These are phyloP conservation scores for Alternaria sp. DNA, from an alignment of 2,329 filamentous ascomycete genomes.

Conservation along the genomic window DNA sequence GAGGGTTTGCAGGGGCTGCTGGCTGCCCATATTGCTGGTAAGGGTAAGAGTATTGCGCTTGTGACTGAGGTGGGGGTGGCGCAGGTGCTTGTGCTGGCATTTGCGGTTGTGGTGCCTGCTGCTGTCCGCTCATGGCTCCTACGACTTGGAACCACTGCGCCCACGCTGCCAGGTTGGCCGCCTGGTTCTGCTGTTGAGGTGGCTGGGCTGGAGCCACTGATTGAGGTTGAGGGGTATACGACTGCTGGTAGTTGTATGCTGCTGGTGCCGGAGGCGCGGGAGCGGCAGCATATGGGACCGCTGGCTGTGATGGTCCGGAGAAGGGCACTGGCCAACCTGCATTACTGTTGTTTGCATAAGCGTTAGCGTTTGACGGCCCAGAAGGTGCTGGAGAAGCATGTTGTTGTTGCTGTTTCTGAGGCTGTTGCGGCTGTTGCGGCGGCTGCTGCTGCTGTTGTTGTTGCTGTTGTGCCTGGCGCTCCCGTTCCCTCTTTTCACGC, in stretches of 20 bases:
- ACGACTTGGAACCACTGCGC: constrained; percentile 40
- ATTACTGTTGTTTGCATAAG: constrained; percentile 32
- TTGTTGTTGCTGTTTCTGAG: constrained; percentile 20
- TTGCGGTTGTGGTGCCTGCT: constrained; percentile 30
- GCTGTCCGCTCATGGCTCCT: constrained; percentile 33
- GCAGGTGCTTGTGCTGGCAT: constrained; percentile 28
- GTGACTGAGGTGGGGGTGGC: constrained; percentile 34
- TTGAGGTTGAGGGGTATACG: constrained; percentile 24
- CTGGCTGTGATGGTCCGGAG: constrained; percentile 27
- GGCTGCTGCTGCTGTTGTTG: constrained; percentile 25
- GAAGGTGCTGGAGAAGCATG: constrained; percentile 31
- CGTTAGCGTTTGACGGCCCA: constrained; percentile 27
- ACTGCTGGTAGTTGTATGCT: constrained; percentile 24
- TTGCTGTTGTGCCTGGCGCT: constrained; percentile 27
- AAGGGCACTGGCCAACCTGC: constrained; percentile 32
- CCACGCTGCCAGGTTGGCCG: constrained; percentile 39
- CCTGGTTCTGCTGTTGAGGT: constrained; percentile 35
- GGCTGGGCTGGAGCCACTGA: not conserved
- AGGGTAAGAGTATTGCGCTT: constrained; percentile 34
- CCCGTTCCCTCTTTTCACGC: constrained; percentile 39
- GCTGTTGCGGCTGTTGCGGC: constrained; percentile 20
- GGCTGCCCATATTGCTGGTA: constrained; percentile 37
- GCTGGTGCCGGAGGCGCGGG: constrained; percentile 28
- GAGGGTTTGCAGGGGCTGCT: constrained; percentile 28
- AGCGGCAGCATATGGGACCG: constrained; percentile 21